A percentile compares a stretch with the other conserved stretches of the same genome.
Conservation (phyloP, 2,329 filamentous ascomycete genomes). For the Immersiporthe knoxdaviesiana region DNA sequence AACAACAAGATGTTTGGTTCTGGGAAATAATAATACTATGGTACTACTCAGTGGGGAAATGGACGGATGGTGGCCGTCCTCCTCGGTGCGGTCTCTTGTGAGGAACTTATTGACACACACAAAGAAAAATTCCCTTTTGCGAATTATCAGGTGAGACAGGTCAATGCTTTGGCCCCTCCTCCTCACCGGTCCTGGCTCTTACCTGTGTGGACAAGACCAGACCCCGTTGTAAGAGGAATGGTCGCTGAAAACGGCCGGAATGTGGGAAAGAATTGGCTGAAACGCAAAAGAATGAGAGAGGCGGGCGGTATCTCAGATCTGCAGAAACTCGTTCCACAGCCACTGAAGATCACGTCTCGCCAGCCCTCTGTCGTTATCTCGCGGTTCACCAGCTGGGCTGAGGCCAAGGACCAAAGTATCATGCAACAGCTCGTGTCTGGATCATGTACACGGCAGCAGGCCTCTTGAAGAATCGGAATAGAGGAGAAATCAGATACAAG, state of each 20-base stretch:
- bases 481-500: too few species aligned
- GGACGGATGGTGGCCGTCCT: not conserved
- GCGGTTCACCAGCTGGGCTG: not conserved
- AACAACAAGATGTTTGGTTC: not conserved
- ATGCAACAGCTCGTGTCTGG: not conserved
- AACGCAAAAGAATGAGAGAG: not conserved
- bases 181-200: not conserved
- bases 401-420: not conserved
- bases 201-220: not conserved
- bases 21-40: not conserved
- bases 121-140: not conserved
- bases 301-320: conserved; percentile 9
- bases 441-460: not conserved
- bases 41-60: not conserved
- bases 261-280: not conserved
- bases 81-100: not conserved
- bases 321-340: conserved; percentile 3
- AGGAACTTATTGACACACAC: not conserved
- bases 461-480: not conserved
- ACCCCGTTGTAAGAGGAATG: not conserved
- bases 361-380: conserved; percentile 5
- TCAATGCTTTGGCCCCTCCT: not conserved
- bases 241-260: conserved; percentile 6
- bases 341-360: not conserved
- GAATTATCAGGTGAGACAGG: not conserved